Base-by-base conservation (phyloP, 208 protist genomes). In the Crithidia expoeki region DNA sequence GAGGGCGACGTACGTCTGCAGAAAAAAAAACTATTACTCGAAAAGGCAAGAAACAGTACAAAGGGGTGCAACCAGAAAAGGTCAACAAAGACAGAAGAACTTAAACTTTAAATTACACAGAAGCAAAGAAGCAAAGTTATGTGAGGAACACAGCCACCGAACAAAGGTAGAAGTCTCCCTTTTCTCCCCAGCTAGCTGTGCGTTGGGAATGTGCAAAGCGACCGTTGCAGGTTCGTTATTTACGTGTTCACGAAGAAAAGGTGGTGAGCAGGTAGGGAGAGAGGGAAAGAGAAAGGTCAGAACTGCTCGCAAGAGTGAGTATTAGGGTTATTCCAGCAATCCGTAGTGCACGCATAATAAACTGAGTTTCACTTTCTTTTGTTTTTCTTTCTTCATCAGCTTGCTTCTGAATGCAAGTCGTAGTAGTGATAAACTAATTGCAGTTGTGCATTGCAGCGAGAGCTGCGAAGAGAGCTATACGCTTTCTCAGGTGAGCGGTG, bases 151-250 rank as follows among this genome's bases (percentile, higher is more conserved):
- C 32, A 59, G 9, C 17, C 2, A 47, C 58, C 38, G 51, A 64
- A 17, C 4, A 51, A 23, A 42, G 17, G 32, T 28, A 21, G 17
- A 17, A 4, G 53, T 36, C 53, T 44, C 28, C 17, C 51, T 56
- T 36, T 7, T 56, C 28, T 56, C 51, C 32, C 23, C 51, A 56
- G 28, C 28, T 36, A 19, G 51, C 51, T 17, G 51, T 36, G n/a
- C 21, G 51, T 56, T 23, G 34, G 56, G 34, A 32, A 62, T 5
- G 36, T 27, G 21, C 56, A 62, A 34, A 47, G 34, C 11, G 56
- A 49, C 36, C 27, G 28, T 12, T n/a, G 23, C 12, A 30, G 17
- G 23, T 10, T 25, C 4, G 6, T 10, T 5, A 12, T 16, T 4
- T 23, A 56, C 4, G 47, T 4, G 17, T 28, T 2, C 28, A 23